A percentile compares a stretch with the other conserved stretches of the same genome.
Conservation (phyloP, 1,284 basidiomycete species). For the Trichosporon faecale region DNA sequence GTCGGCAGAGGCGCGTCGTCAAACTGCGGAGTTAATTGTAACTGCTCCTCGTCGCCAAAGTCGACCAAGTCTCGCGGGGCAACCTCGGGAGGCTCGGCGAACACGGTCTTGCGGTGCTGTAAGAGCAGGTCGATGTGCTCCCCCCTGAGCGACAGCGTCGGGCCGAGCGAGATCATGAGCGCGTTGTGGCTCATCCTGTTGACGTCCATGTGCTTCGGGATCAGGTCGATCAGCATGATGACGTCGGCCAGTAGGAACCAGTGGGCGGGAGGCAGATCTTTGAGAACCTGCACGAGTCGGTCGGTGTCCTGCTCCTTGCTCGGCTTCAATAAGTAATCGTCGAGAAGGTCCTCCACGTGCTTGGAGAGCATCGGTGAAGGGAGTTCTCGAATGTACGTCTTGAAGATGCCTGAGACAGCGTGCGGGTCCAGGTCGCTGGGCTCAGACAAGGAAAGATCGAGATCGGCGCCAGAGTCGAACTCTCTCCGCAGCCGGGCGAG, state of each 20-base stretch:
- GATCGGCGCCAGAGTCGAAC: slow-evolving; percentile 85
- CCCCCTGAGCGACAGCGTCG: slow-evolving; percentile 44
- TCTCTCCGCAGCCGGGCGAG: slow-evolving; percentile 68
- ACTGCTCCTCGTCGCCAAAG: slow-evolving; percentile 36
- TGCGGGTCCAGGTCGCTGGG: slow-evolving; percentile 86
- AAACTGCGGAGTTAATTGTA: slow-evolving; percentile 24
- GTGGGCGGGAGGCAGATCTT: slow-evolving; percentile 41
- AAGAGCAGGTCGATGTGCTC: slow-evolving; percentile 39
- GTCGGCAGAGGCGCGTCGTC: slow-evolving; percentile 10
- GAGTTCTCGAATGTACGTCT: slow-evolving; percentile 57
- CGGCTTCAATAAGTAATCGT: slow-evolving; percentile 49
- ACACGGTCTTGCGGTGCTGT: slow-evolving; percentile 34
- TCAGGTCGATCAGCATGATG: slow-evolving; percentile 44
- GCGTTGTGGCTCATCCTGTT: slow-evolving; percentile 51
- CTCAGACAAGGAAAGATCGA: slow-evolving; percentile 67
- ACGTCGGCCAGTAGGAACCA: slow-evolving; percentile 53
- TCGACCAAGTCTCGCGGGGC: slow-evolving; percentile 36
- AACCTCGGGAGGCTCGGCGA: slow-evolving; percentile 36
- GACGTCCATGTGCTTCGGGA: slow-evolving; percentile 34
- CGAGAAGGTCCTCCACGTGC: slow-evolving; percentile 67
- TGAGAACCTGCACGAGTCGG: slow-evolving; percentile 33
- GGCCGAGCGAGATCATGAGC: slow-evolving; percentile 46
- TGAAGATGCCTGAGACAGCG: slow-evolving; percentile 72
- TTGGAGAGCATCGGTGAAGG: slow-evolving; percentile 76
- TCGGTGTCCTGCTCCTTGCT: slow-evolving; percentile 18